Conservation (phyloP, 371 early-diverging fungal genomes). For the Homolaphlyctis polyrhiza region DNA sequence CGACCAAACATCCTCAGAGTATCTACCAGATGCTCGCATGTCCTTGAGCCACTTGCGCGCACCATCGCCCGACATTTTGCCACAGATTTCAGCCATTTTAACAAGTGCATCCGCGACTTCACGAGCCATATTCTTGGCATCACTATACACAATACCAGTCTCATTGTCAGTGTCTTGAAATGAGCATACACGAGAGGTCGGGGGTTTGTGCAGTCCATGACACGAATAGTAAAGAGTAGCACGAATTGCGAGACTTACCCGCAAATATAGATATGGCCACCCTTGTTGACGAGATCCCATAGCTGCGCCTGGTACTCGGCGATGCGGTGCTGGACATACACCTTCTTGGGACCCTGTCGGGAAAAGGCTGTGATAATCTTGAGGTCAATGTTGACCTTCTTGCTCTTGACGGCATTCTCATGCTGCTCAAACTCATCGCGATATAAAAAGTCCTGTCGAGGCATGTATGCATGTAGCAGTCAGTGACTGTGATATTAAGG, state of each 20-base stretch:
- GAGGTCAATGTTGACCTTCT: slow-evolving; percentile 19
- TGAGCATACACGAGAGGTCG: neutral
- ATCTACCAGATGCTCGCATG: slow-evolving; percentile 72
- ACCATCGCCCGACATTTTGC: slow-evolving; percentile 61
- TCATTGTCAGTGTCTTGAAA: neutral
- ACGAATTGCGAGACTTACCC: slow-evolving; percentile 62
- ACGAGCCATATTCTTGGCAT: slow-evolving; percentile 93
- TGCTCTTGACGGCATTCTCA: slow-evolving; percentile 11
- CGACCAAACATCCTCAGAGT: slow-evolving; percentile 93
- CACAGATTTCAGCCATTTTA: slow-evolving; percentile 61
- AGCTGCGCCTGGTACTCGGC: slow-evolving; percentile 56
- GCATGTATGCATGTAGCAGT: neutral
- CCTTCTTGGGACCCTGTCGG: slow-evolving; percentile 59
- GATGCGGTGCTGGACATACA: slow-evolving; percentile 84
- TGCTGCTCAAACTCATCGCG: slow-evolving; percentile 63
- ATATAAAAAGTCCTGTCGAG: slow-evolving; percentile 78
- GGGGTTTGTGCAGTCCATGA: neutral
- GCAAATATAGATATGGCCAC: slow-evolving; percentile 87
- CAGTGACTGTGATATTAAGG: too few relatives aligned
- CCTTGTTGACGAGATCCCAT: slow-evolving; percentile 69
- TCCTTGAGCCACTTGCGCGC: slow-evolving; percentile 79
- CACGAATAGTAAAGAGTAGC: too few relatives aligned
- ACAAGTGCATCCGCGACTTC: slow-evolving; percentile 76
- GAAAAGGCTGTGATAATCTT: slow-evolving; percentile 71
- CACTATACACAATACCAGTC: slow-evolving; percentile 33